Conservation (phyloP, 495 filamentous ascomycete genomes). For the Lophium mytilinum region DNA sequence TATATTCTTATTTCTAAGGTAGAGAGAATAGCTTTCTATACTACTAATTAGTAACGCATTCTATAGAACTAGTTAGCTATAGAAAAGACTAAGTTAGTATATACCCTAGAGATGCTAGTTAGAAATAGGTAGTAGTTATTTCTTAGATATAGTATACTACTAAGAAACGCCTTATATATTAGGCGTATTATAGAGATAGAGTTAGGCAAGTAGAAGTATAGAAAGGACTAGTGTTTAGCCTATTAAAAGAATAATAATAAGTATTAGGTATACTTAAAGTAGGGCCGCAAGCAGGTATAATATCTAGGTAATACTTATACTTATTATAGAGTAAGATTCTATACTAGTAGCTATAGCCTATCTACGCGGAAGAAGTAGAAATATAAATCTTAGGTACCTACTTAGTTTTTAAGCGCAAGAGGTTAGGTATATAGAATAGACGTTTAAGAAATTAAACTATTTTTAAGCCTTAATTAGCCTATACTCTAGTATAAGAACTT, state of each 20-base stretch:
- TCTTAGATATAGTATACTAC: background rate
- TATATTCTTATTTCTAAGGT: background rate
- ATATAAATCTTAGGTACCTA: no score
- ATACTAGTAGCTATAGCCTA: no score
- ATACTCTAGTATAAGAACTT: no score
- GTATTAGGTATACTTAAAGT: background rate
- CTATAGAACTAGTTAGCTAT: background rate
- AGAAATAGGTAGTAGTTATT: background rate
- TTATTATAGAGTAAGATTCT: no score
- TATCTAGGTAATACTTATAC: no score
- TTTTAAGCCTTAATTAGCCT: no score
- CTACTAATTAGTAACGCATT: background rate
- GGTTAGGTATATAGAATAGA: no score
- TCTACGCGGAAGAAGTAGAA: no score
- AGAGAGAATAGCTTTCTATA: background rate
- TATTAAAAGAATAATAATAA: background rate
- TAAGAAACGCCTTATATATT: background rate
- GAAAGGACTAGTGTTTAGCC: background rate
- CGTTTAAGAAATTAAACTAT: no score
- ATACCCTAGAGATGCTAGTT: background rate
- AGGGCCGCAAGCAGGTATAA: no score
- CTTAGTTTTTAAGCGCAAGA: no score
- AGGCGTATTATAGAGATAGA: background rate
- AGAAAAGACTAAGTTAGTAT: background rate
- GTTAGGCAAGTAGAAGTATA: background rate